Percentiles rank a stretch among this genome's conserved stretches.
Evolutionary conservation across 2,329 filamentous ascomycete genomes (phyloP).

Genomic region (Biscogniauxia sp.): DNA sequence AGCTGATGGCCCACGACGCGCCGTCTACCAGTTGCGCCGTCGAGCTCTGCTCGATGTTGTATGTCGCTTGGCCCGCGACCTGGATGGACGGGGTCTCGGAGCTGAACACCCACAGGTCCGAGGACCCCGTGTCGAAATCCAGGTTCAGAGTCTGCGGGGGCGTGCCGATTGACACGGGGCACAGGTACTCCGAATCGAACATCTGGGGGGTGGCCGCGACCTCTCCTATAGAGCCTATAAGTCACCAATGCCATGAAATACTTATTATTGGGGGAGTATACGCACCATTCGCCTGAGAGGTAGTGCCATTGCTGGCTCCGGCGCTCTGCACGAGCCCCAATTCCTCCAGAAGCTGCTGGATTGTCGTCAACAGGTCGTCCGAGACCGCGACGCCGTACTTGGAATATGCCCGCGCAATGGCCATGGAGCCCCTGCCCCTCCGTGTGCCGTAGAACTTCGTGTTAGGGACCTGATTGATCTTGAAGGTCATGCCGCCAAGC

Average conservation of each 20-base stretch:
- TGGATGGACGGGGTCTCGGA: conserved; percentile 32
- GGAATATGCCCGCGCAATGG: conserved; percentile 38
- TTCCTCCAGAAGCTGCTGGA: conserved; percentile 35
- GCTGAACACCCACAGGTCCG: conserved; percentile 49
- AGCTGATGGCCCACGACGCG: conserved; percentile 40
- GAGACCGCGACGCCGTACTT: conserved; percentile 38
- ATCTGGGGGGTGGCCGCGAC: conserved; percentile 29
- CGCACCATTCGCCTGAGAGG: conserved; percentile 12
- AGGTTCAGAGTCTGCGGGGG: conserved; percentile 42
- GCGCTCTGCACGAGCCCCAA: conserved; percentile 29
- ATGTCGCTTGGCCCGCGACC: conserved; percentile 39
- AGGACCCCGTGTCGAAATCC: conserved; percentile 47
- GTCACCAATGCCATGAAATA: conserved; percentile 7
- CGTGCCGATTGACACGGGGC: conserved; percentile 36
- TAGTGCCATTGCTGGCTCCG: conserved; percentile 13
- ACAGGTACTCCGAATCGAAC: conserved; percentile 34
- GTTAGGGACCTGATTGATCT: conserved; percentile 39
- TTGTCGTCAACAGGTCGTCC: conserved; percentile 31
- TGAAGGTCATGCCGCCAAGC: conserved; percentile 40
- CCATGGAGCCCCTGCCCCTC: conserved; percentile 37
- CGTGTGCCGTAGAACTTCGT: conserved; percentile 29
- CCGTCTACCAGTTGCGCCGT: conserved; percentile 38
- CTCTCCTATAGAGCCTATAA: conserved; percentile 24
- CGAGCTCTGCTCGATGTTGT: conserved; percentile 38
- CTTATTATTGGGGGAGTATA: conserved; percentile 5